Evolutionary conservation across 2,329 filamentous ascomycete genomes (phyloP).

Genomic region (Teratosphaeria nubilosa): DNA sequence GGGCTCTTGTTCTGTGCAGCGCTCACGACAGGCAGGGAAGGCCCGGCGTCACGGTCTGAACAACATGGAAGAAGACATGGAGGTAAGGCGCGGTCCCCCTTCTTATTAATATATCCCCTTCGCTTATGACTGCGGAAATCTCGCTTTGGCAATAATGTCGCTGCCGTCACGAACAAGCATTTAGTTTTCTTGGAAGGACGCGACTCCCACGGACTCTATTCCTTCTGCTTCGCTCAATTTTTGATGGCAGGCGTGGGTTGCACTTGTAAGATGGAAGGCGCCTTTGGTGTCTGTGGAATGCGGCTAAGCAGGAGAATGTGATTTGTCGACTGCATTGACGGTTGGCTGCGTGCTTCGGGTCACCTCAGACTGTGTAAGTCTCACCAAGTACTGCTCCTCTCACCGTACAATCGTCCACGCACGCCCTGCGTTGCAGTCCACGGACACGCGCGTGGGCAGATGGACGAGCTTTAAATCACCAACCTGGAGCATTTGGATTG

Average conservation of each 20-base stretch:
- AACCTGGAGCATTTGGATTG: background rate
- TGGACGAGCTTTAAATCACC: background rate
- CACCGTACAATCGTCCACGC: background rate
- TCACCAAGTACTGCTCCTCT: background rate
- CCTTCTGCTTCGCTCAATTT: background rate
- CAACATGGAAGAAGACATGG: slow-evolving; percentile 7
- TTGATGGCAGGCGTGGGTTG: background rate
- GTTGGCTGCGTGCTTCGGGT: background rate
- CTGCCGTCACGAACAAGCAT: background rate
- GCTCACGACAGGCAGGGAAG: background rate
- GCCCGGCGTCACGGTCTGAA: background rate
- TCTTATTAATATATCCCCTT: background rate
- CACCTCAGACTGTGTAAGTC: slow-evolving; percentile 3
- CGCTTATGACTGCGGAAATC: background rate
- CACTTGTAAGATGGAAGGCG: background rate
- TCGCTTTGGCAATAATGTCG: background rate
- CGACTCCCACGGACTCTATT: background rate
- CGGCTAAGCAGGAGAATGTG: slow-evolving; percentile 1
- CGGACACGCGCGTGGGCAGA: background rate
- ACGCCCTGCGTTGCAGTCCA: background rate
- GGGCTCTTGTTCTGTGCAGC: background rate
- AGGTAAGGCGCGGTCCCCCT: slow-evolving; percentile 7
- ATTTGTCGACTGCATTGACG: slow-evolving; percentile 2
- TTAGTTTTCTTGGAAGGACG: background rate
- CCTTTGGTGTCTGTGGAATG: background rate